Percentiles rank a stretch among this genome's conserved stretches.
Conservation (phyloP, 1,284 basidiomycete species). For the Caloboletus firmus region DNA sequence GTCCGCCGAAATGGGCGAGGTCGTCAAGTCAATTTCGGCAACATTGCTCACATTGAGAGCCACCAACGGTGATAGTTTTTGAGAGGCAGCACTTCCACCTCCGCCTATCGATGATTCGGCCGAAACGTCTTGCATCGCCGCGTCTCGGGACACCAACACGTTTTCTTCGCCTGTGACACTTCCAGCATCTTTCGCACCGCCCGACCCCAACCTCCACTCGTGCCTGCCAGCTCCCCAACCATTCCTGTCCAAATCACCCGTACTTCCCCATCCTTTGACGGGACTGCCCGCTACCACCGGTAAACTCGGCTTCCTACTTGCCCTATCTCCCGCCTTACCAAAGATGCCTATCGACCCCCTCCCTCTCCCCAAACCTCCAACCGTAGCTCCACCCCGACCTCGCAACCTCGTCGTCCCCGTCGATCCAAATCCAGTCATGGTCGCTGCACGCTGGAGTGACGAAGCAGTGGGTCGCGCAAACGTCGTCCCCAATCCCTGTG, state of each 20-base stretch:
- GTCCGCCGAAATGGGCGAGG: constrained; percentile 27
- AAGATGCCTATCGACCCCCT: constrained; percentile 26
- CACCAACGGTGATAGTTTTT: background rate
- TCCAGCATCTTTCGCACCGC: constrained; percentile 3
- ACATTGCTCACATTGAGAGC: background rate
- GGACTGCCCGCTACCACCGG: constrained; percentile 60
- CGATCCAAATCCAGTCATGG: constrained; percentile 13
- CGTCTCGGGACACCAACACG: constrained; percentile 13
- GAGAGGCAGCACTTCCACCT: background rate
- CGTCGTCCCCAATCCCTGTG: constrained; percentile 5
- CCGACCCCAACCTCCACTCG: background rate
- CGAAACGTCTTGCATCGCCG: constrained; percentile 1
- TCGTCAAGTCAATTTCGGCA: constrained; percentile 14
- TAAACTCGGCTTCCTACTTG: constrained; percentile 63
- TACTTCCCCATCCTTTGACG: constrained; percentile 42
- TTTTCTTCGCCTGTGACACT: constrained; percentile 36
- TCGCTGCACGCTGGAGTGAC: constrained; percentile 30
- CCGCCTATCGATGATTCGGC: background rate
- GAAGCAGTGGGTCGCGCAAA: constrained; percentile 36
- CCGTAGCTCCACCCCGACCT: background rate
- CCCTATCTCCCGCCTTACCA: constrained; percentile 44
- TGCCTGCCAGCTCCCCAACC: background rate
- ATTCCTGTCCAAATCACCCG: constrained; percentile 1
- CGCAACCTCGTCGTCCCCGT: background rate
- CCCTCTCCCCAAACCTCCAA: constrained; percentile 15